phyloP scores from a whole-genome alignment of 208 protist genomes.

The Trypanosoma congolense region DNA sequence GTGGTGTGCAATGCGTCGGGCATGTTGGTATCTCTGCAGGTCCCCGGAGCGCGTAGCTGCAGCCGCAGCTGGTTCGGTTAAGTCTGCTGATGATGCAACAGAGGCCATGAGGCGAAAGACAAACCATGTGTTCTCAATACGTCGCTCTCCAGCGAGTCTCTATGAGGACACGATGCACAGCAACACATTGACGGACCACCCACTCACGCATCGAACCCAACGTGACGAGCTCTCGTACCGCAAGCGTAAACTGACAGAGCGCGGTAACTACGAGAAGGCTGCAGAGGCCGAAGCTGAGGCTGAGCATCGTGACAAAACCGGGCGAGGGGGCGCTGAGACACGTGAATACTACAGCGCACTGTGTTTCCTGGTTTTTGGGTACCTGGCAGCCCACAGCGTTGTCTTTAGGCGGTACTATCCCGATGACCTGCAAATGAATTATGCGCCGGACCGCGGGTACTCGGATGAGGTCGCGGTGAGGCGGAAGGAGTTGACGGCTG shows the following conservation, averaged over 20 bases:
- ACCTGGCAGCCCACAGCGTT: conserved; percentile 66
- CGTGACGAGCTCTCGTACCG: conserved; percentile 79
- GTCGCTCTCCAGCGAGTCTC: conserved; percentile 63
- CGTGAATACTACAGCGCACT: conserved; percentile 85
- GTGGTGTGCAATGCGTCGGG: conserved; percentile 10
- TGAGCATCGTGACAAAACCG: conserved; percentile 49
- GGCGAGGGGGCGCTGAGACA: conserved; percentile 58
- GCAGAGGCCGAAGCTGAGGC: conserved; percentile 75
- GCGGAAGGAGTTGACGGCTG: conserved; percentile 46
- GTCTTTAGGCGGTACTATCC: conserved; percentile 83
- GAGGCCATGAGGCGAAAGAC: conserved; percentile 25
- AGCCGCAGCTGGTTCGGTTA: neutral
- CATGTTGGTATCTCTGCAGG: conserved; percentile 12
- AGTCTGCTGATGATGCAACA: neutral
- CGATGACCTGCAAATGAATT: conserved; percentile 70
- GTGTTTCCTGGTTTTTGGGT: conserved; percentile 62
- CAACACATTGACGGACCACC: conserved; percentile 82
- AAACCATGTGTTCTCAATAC: conserved; percentile 63
- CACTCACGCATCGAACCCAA: conserved; percentile 75
- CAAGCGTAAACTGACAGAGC: conserved; percentile 79
- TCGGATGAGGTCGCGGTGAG: conserved; percentile 74
- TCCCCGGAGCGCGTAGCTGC: neutral
- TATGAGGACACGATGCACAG: conserved; percentile 83
- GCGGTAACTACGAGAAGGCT: conserved; percentile 73
- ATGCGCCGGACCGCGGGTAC: conserved; percentile 78